Percentiles rank a stretch among this genome's conserved stretches.
Evolutionary conservation across 306 rosid genomes (phyloP).

Genomic region (Cucumis melo): DNA sequence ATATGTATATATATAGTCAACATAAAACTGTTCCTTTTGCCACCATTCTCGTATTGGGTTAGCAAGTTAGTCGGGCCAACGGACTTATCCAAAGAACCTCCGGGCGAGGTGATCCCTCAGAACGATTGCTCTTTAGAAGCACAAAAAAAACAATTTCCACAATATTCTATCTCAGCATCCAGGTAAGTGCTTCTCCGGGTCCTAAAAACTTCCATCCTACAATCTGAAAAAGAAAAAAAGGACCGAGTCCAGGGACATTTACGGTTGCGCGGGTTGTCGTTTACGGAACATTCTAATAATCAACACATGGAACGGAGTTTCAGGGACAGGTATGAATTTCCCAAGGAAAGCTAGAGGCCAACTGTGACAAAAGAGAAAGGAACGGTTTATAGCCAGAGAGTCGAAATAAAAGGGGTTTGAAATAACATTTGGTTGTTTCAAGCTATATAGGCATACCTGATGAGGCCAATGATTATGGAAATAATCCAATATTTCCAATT

Average conservation of each 20-base stretch:
- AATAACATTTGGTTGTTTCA: not conserved
- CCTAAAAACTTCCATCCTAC: not conserved
- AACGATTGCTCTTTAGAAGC: not conserved
- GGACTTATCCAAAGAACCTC: not conserved
- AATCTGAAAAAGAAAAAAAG: not conserved
- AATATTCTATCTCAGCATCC: not conserved
- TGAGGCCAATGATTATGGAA: conserved; percentile 45
- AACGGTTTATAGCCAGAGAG: not conserved
- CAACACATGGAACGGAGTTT: conserved; percentile 10
- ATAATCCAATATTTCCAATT: conserved; percentile 70
- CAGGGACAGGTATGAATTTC: conserved; percentile 58
- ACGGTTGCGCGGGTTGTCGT: conserved; percentile 7
- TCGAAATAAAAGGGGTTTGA: not conserved
- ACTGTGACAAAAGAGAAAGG: conserved; percentile 25
- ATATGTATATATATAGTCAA: too few species aligned
- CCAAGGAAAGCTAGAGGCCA: conserved; percentile 90
- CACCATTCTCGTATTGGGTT: conserved; percentile 1
- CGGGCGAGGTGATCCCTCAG: not conserved
- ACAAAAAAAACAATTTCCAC: not conserved
- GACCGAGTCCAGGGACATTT: not conserved
- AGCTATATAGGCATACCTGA: conserved; percentile 30
- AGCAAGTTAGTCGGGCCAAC: not conserved
- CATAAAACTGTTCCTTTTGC: not conserved
- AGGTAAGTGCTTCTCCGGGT: not conserved
- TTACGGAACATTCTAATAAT: conserved; percentile 4